phyloP scores from a whole-genome alignment of 2,329 filamentous ascomycete genomes.

The Fusarium humuli region DNA sequence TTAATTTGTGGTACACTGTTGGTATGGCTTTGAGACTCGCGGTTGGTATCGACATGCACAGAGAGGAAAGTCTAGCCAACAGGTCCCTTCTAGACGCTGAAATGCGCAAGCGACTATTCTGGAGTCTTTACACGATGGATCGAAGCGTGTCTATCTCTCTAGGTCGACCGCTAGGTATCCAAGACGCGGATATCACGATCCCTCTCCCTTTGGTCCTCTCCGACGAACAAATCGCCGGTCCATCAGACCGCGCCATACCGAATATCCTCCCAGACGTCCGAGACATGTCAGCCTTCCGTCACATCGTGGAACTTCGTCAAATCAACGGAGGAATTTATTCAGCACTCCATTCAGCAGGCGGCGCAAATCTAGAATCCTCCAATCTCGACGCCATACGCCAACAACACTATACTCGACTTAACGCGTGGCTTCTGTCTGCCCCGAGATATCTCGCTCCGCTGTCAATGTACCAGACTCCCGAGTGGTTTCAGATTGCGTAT shows the following conservation, averaged over 20 bases:
- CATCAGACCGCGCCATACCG: constrained; percentile 25
- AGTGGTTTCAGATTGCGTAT: constrained; percentile 44
- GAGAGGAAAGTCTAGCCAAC: constrained; percentile 27
- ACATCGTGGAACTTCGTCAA: constrained; percentile 35
- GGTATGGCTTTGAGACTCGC: constrained; percentile 39
- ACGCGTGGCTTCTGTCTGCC: constrained; percentile 37
- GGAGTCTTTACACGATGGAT: constrained; percentile 43
- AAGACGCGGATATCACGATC: constrained; percentile 40
- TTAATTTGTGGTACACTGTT: constrained; percentile 43
- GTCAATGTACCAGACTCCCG: constrained; percentile 43
- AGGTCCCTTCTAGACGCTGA: constrained; percentile 35
- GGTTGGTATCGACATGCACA: constrained; percentile 40
- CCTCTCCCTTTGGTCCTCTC: constrained; percentile 31
- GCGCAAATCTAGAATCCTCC: constrained; percentile 26
- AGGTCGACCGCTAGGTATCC: constrained; percentile 33
- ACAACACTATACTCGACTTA: constrained; percentile 39
- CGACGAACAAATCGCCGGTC: constrained; percentile 30
- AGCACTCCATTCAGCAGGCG: constrained; percentile 37
- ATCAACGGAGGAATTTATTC: constrained; percentile 40
- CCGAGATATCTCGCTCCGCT: constrained; percentile 39
- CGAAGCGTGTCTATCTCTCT: constrained; percentile 40
- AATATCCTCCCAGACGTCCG: constrained; percentile 33
- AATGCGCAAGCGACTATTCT: constrained; percentile 40
- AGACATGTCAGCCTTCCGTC: constrained; percentile 41
- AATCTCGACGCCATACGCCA: constrained; percentile 37